Evolutionary conservation across 83 land plant genomes (phyloP).

Genomic region (Larix sibirica): DNA sequence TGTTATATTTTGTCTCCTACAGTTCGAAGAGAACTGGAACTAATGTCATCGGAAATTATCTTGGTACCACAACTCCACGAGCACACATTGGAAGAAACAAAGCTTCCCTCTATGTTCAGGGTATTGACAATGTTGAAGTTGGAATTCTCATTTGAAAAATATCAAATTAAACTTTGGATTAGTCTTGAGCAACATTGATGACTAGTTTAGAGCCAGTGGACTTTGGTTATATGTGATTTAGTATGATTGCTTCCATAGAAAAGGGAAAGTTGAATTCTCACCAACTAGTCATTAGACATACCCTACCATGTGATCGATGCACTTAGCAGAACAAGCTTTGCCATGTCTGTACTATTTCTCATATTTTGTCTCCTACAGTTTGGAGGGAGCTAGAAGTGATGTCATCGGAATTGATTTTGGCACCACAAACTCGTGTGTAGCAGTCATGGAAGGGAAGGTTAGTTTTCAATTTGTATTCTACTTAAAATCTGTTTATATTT

Average conservation of each 20-base stretch:
- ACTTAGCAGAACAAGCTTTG: neutral
- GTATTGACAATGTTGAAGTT: no score
- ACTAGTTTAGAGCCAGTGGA: no score
- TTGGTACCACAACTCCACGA: conserved; percentile 29
- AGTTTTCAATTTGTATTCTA: neutral
- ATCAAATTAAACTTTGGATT: no score
- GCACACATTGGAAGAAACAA: no score
- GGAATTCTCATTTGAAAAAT: no score
- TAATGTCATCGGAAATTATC: no score
- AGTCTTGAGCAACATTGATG: no score
- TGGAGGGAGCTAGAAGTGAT: neutral
- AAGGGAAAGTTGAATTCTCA: neutral
- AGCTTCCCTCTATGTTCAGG: no score
- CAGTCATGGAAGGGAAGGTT: neutral
- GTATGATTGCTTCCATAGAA: no score
- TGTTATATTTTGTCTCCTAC: neutral
- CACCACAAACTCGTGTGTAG: conserved; percentile 19
- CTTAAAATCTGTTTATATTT: neutral
- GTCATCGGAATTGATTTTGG: conserved; percentile 6
- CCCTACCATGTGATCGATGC: neutral
- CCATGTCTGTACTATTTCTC: neutral
- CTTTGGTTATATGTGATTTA: no score
- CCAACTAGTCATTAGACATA: neutral
- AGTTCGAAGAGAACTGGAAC: neutral
- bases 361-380: neutral